These are phyloP conservation scores for Xerocomus nothofagi DNA, from an alignment of 1,284 basidiomycete species.

Conservation along the genomic window DNA sequence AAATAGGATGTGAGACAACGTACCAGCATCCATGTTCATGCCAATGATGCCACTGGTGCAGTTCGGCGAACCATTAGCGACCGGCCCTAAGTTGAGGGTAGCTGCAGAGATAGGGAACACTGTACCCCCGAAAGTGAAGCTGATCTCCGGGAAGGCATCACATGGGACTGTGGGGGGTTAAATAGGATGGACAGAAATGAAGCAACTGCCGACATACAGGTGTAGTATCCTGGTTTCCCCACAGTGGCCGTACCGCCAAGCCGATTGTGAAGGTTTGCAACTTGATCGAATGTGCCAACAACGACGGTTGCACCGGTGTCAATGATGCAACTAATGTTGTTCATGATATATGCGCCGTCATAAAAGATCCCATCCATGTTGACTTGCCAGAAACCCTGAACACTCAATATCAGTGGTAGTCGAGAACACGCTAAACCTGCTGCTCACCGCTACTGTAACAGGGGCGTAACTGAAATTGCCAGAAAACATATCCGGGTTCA, in stretches of 20 bases:
- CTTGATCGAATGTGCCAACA: slow-evolving; percentile 45
- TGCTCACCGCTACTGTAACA: slow-evolving; percentile 17
- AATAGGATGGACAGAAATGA: slow-evolving; percentile 25
- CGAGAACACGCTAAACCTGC: neutral
- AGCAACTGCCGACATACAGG: slow-evolving; percentile 9
- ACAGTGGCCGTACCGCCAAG: slow-evolving; percentile 12
- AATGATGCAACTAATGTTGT: slow-evolving; percentile 33
- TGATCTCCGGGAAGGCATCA: slow-evolving; percentile 35
- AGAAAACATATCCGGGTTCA: slow-evolving; percentile 18
- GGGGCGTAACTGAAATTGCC: slow-evolving; percentile 19
- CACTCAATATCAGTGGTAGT: neutral
- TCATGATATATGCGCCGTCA: slow-evolving; percentile 13
- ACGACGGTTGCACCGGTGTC: slow-evolving; percentile 50
- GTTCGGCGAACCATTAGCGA: slow-evolving; percentile 26
- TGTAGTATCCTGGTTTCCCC: slow-evolving; percentile 12
- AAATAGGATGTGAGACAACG: neutral
- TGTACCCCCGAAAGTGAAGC: slow-evolving; percentile 43
- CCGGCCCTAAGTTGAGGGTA: slow-evolving; percentile 39
- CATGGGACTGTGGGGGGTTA: slow-evolving; percentile 43
- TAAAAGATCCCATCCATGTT: slow-evolving; percentile 20
- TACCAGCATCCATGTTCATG: neutral
- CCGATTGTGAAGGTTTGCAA: slow-evolving; percentile 39
- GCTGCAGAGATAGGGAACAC: slow-evolving; percentile 39
- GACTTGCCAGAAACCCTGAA: slow-evolving; percentile 34
- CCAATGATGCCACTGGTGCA: slow-evolving; percentile 35